A percentile compares a stretch with the other conserved stretches of the same genome.
Conservation (phyloP, 352 stramenopile genomes). For the Thraustotheca clavata region DNA sequence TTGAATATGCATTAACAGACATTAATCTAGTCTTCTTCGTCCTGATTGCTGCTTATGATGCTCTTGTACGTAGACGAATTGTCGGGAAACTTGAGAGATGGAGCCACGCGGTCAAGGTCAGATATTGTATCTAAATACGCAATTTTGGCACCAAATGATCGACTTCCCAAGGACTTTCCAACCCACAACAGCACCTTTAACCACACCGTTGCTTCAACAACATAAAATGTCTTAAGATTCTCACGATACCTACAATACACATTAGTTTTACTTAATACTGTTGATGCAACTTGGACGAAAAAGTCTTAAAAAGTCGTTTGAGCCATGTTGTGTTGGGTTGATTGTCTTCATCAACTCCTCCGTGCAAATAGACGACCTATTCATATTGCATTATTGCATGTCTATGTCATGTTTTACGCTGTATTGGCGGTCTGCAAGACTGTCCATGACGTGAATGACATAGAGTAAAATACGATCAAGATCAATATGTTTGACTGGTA, state of each 20-base stretch:
- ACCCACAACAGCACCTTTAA: conserved; percentile 67
- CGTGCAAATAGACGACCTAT: conserved; percentile 49
- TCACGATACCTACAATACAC: conserved; percentile 29
- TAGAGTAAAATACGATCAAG: conserved; percentile 68
- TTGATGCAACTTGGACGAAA: conserved; percentile 34
- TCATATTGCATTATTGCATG: not conserved
- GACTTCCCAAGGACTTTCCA: conserved; percentile 49
- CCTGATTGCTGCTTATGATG: not conserved
- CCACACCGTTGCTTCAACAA: conserved; percentile 62
- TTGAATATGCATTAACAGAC: not conserved
- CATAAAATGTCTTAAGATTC: conserved; percentile 70
- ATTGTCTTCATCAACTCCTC: conserved; percentile 35
- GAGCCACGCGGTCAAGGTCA: conserved; percentile 46
- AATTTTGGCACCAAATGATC: conserved; percentile 65
- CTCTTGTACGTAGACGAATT: not conserved
- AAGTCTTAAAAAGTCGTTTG: conserved; percentile 52
- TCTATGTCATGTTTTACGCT: conserved; percentile 26
- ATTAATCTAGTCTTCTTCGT: not conserved
- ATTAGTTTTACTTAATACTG: not conserved
- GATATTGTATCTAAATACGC: conserved; percentile 47
- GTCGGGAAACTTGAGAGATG: conserved; percentile 34
- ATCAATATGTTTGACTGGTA: conserved; percentile 37
- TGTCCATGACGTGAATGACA: conserved; percentile 55
- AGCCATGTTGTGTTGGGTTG: conserved; percentile 56
- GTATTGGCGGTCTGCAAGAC: conserved; percentile 44